Evolutionary conservation across 1,284 basidiomycete species (phyloP), one percentile per base, ranked within the genome.

Genomic region (Ceratobasidium sp.): DNA sequence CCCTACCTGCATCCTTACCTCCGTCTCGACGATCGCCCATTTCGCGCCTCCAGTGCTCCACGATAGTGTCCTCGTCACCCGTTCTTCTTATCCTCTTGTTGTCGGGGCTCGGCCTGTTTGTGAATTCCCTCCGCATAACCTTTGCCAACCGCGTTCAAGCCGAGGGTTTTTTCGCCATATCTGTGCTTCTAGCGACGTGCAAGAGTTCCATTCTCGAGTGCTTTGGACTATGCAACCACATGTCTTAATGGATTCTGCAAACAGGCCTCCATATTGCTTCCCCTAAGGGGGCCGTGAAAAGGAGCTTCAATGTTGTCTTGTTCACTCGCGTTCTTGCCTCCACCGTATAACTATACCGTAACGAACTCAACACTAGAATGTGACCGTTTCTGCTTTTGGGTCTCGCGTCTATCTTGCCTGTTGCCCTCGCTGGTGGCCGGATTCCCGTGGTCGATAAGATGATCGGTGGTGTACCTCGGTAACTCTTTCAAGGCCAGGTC

Each of bases 181-280:
- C 29, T 25, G 19, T 29, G 34, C 65, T 67, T 51, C 65, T 52
- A 46, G 25, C 49, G 8, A 8, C 8, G 32, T 46, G 65, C 44
- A 49, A 67, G 65, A 67, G 52, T 32, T 34, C n/a, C 29, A 7
- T 22, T n/a, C 29, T 49, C 44, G 65, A 25, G 49, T 52, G 65
- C 65, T 67, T 44, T 37, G 44, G 49, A 52, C 49, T 19, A 32
- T n/a, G 44, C 22, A 52, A 51, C 46, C 65, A 52, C 65, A 67
- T 67, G 65, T 51, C 43, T 17, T 25, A 29, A 25, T 25, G 15
- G 34, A 43, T 46, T 29, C 32, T 22, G 29, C 22, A 7, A 44
- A 40, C 37, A 19, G 11, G 17, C 32, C 67, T 19, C 52, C 57
- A 57, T 57, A 43, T 57, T 70, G 67, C 67, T 57, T 70, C 67